These are phyloP conservation scores for Podaxis sp. DNA, from an alignment of 768 basidiomycete genomes.

Conservation along the genomic window DNA sequence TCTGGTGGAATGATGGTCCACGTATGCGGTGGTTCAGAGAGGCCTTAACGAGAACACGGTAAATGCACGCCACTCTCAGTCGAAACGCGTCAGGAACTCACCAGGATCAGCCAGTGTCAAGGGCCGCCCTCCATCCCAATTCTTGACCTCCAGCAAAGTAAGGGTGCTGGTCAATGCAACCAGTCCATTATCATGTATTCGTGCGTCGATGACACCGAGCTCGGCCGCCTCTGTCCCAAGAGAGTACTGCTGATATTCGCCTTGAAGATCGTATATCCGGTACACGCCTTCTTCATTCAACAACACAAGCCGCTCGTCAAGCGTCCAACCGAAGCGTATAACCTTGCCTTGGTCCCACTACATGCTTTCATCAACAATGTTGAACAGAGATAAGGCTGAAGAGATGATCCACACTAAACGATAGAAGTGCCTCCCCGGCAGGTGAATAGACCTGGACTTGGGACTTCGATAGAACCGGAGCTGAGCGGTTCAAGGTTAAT, in stretches of 20 bases:
- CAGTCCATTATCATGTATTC: slow-evolving; percentile 83
- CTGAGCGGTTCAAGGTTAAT: slow-evolving; percentile 62
- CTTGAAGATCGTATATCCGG: slow-evolving; percentile 84
- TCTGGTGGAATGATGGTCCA: slow-evolving; percentile 94
- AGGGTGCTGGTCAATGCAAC: slow-evolving; percentile 81
- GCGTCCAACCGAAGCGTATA: slow-evolving; percentile 80
- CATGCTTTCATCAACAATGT: slow-evolving; percentile 16
- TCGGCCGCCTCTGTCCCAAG: slow-evolving; percentile 82
- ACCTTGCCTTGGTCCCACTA: slow-evolving; percentile 93
- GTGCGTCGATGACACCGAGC: slow-evolving; percentile 80
- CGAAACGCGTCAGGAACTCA: slow-evolving; percentile 33
- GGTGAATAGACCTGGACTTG: slow-evolving; percentile 89
- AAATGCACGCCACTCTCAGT: slow-evolving; percentile 13
- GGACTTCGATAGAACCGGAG: slow-evolving; percentile 61
- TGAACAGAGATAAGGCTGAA: slow-evolving; percentile 13
- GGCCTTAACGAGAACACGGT: slow-evolving; percentile 38
- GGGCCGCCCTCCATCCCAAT: slow-evolving; percentile 81
- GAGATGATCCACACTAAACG: slow-evolving; percentile 65
- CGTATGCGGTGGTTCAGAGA: slow-evolving; percentile 76
- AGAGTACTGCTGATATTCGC: slow-evolving; percentile 83
- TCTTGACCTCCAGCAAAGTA: slow-evolving; percentile 81
- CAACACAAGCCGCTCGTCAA: slow-evolving; percentile 79
- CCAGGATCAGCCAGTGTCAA: slow-evolving; percentile 73
- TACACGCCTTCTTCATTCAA: slow-evolving; percentile 93
- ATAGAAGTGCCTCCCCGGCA: slow-evolving; percentile 69